Evolutionary conservation across 106 monocot genomes (phyloP), one percentile per base, ranked within the genome.

Genomic region (Triglochin maritima): DNA sequence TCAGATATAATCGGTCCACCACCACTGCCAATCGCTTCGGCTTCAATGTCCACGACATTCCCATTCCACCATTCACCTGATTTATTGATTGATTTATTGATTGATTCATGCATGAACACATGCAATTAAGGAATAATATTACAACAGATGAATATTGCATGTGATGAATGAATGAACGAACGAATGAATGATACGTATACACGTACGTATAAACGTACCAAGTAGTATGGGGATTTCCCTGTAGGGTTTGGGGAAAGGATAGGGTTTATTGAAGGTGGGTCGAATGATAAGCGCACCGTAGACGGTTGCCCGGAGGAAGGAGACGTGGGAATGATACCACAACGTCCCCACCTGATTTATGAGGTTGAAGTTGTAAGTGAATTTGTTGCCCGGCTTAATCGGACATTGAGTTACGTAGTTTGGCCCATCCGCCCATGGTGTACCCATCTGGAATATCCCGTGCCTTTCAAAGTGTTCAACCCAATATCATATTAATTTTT

Each of bases 241-340:
- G 63, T 84, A 11, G 5, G 93, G 93, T 17, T 69, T 78, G 49
- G 81, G 74, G 70, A 86, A 79, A 3, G 93, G 93, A 53, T 86
- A 93, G 56, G 44, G 54, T 4, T 12, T 7, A 14, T 82, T 82
- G 15, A 7, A 13, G 12, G 68, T 77, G 0, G 93, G 93, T 3
- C 48, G 56, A 17, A 93, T 79, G 60, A 93, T 64, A 55, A 89
- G 79, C 0, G 81, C 75, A 3, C 93, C 93, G 41, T 93, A 73
- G 44, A 93, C 85, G 3, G 93, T 86, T 4, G 83, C 84, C 2
- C 93, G 77, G 46, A 84, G 86, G 47, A 60, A 72, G 5, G 84
- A 86, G 58, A 74, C 51, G 41, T 93, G 93, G 12, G 93, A 86
- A 50, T 93, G 93, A 85, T 88, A 93, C 93, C 93, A 93, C 1